These are phyloP conservation scores for Clitopilus passeckerianus DNA, from an alignment of 768 basidiomycete species.

Conservation along the genomic window DNA sequence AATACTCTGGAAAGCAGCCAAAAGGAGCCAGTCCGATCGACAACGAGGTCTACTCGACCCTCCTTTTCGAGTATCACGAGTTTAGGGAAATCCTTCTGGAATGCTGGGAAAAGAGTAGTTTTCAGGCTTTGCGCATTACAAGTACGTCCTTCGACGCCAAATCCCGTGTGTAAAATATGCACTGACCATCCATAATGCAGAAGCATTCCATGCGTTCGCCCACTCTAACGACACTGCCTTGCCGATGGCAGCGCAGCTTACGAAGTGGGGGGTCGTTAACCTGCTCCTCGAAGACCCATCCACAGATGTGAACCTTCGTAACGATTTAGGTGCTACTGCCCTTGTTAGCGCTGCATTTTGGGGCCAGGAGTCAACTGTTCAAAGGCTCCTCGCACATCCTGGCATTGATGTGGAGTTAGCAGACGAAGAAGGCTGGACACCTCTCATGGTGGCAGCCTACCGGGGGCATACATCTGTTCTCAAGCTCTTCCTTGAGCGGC, in stretches of 20 bases:
- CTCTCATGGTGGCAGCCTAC: not conserved
- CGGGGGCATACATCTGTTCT: not conserved
- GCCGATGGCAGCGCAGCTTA: not conserved
- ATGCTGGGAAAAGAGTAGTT: no score
- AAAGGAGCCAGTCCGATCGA: no score
- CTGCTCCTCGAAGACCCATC: not conserved
- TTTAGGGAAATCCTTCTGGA: no score
- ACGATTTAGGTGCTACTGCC: not conserved
- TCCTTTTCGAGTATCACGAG: no score
- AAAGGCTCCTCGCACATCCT: not conserved
- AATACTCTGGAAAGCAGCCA: no score
- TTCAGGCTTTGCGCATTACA: no score
- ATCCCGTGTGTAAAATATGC: no score
- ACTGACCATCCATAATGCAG: no score
- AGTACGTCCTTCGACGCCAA: no score
- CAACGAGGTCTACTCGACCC: no score
- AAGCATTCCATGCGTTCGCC: no score
- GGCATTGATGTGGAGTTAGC: not conserved
- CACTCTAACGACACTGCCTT: not conserved
- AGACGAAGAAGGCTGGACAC: not conserved
- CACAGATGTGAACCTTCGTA: not conserved
- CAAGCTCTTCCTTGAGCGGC: not conserved
- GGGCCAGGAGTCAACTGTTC: not conserved
- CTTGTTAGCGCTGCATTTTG: not conserved
- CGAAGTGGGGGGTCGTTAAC: not conserved